Base-by-base conservation (phyloP, 768 basidiomycete species). In the Auricularia auricula-judae region DNA sequence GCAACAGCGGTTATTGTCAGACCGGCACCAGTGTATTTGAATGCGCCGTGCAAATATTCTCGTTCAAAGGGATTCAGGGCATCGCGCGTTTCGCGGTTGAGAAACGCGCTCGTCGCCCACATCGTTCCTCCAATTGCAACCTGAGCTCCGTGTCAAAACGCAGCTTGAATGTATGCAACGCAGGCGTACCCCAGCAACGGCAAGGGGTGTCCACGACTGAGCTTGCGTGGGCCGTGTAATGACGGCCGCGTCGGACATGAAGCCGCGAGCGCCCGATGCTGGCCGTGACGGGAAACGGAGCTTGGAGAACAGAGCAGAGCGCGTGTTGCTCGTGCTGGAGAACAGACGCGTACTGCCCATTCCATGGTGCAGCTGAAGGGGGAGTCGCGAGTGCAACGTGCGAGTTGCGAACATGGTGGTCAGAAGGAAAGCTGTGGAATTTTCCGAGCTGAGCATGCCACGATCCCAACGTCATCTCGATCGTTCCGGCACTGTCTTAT, bases 21-120 rank as follows among this genome's bases (percentile, higher is more conserved):
- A 1, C 92, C 93, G 59, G 81, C 88, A 11, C 88, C 92, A 4
- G 91, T 91, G 69, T 92, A 94, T 70, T 83, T 85, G 80, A 92
- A 93, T 64, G 82, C 86, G 44, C 86, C 84, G 69, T 93, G 83
- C 3, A 93, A 78, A 70, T 88, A 84, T 11, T 82, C 82, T 64
- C 80, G 84, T 74, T 93, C 91, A 0, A 79, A 78, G 0, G 73
- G 63, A 44, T 84, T 82, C 34, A 92, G 78, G 23, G 29, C 21
- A 54, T 88, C 89, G 47, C 89, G 80, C 0, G 89, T 92, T 67
- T 92, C 89, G 65, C 90, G 81, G 70, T 93, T 93, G 70, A 93
- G 76, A 43, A 88, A 77, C 2, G 76, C 80, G 67, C 91, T 82
- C 33, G 85, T 77, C 3, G 83, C 77, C 43, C 92, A 74, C 33